Conservation (phyloP, 2,329 filamentous ascomycete species). For the Exophiala oligosperma region DNA sequence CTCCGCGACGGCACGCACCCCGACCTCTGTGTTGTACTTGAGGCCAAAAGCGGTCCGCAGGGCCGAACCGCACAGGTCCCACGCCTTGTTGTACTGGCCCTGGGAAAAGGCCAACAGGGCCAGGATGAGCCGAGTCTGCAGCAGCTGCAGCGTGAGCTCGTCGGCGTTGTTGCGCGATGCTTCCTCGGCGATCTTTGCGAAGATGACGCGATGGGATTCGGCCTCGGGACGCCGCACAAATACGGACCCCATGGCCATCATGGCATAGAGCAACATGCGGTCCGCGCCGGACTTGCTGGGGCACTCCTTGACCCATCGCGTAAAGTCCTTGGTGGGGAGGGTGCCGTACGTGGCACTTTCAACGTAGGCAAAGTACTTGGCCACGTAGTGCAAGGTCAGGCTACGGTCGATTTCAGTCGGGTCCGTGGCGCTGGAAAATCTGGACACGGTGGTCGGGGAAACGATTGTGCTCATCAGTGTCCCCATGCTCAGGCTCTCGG, state of each 20-base stretch:
- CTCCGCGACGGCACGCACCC: slow-evolving; percentile 49
- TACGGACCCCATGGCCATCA: slow-evolving; percentile 58
- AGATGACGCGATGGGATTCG: slow-evolving; percentile 47
- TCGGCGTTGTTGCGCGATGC: slow-evolving; percentile 55
- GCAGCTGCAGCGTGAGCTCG: slow-evolving; percentile 61
- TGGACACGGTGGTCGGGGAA: slow-evolving; percentile 2
- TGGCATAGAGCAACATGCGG: slow-evolving; percentile 60
- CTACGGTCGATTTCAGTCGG: slow-evolving; percentile 54
- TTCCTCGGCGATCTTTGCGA: slow-evolving; percentile 58
- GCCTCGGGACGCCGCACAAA: slow-evolving; percentile 50
- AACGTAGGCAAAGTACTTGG: slow-evolving; percentile 58
- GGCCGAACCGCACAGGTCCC: slow-evolving; percentile 64
- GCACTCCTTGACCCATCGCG: slow-evolving; percentile 53
- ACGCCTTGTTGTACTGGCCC: slow-evolving; percentile 59
- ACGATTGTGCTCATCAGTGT: slow-evolving; percentile 1
- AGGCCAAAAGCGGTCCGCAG: slow-evolving; percentile 60
- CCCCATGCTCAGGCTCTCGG: slow-evolving; percentile 4
- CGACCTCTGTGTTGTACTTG: slow-evolving; percentile 64
- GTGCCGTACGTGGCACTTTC: slow-evolving; percentile 57
- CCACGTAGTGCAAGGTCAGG: slow-evolving; percentile 52
- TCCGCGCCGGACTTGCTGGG: slow-evolving; percentile 54
- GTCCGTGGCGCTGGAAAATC: slow-evolving; percentile 51
- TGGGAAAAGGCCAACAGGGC: slow-evolving; percentile 65
- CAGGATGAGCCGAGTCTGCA: slow-evolving; percentile 67
- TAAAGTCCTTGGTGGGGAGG: slow-evolving; percentile 56